These are phyloP conservation scores for Fibroporia radiculosa DNA, from an alignment of 768 basidiomycete species.

Conservation along the genomic window DNA sequence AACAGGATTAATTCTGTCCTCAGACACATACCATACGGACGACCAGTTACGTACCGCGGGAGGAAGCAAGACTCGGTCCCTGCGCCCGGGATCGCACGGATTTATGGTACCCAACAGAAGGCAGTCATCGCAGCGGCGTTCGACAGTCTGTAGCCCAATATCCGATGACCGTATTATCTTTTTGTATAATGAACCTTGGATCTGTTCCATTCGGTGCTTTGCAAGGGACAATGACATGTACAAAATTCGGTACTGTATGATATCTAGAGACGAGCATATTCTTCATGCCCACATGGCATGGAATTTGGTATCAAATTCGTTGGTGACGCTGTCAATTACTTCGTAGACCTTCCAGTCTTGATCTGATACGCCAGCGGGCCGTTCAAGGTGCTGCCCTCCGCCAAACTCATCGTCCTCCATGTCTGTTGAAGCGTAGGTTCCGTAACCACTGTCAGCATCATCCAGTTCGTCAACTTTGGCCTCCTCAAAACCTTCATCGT, in stretches of 20 bases:
- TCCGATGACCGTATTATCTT: background rate
- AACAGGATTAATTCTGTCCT: constrained; percentile 50
- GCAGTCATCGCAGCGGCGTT: constrained; percentile 55
- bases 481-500: constrained; percentile 6
- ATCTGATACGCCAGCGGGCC: constrained; percentile 33
- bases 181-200: background rate
- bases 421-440: constrained; percentile 21
- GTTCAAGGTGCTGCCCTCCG: constrained; percentile 13
- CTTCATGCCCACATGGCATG: constrained; percentile 54
- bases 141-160: constrained; percentile 6
- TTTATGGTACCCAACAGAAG: constrained; percentile 61
- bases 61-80: constrained; percentile 67
- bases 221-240: background rate
- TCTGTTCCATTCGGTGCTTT: background rate
- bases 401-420: constrained; percentile 20
- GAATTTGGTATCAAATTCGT: constrained; percentile 53
- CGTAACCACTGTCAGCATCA: constrained; percentile 28
- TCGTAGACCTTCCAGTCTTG: constrained; percentile 51
- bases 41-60: constrained; percentile 49
- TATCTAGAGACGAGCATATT: background rate
- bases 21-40: constrained; percentile 22
- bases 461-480: constrained; percentile 11
- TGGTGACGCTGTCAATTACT: constrained; percentile 33
- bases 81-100: constrained; percentile 65
- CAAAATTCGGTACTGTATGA: background rate